phyloP scores from a whole-genome alignment of 2,329 filamentous ascomycete genomes.

The Fusarium palustre region DNA sequence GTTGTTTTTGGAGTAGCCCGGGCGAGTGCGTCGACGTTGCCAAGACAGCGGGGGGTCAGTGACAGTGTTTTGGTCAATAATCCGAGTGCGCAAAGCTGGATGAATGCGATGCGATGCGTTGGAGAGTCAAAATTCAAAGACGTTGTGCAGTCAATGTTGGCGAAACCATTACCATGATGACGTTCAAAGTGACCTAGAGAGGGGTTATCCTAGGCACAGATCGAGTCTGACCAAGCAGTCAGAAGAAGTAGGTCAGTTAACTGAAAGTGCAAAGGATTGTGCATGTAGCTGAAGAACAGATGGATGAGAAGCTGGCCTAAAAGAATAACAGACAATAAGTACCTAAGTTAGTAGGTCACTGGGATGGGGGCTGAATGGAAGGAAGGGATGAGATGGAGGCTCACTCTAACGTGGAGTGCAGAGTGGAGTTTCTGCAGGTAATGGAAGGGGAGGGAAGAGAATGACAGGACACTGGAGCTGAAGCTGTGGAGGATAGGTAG shows the following conservation, averaged over 20 bases:
- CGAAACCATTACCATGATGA: constrained; percentile 27
- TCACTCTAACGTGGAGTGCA: constrained; percentile 35
- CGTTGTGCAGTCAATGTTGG: constrained; percentile 27
- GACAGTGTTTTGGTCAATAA: constrained; percentile 4
- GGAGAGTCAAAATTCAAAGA: constrained; percentile 14
- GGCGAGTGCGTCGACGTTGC: constrained; percentile 31
- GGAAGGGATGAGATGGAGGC: constrained; percentile 14
- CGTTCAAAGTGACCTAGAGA: constrained; percentile 6
- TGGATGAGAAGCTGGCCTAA: constrained; percentile 1
- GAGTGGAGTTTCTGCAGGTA: constrained; percentile 42
- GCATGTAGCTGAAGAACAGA: constrained; percentile 17
- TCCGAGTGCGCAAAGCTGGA: constrained; percentile 2
- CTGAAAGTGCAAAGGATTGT: constrained; percentile 8
- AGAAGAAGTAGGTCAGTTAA: constrained; percentile 20
- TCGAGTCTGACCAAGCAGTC: constrained; percentile 10
- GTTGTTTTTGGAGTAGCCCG: constrained; percentile 20
- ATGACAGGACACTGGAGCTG: constrained; percentile 14
- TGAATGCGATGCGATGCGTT: neutral
- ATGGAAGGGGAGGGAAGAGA: constrained; percentile 12
- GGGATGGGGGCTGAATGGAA: constrained; percentile 6
- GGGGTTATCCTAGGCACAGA: constrained; percentile 1
- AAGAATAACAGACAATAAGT: neutral
- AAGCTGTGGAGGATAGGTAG: constrained; percentile 2
- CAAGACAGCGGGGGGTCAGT: constrained; percentile 41
- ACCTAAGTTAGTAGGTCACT: neutral